A percentile compares a stretch with the other conserved stretches of the same genome.
These are phyloP conservation scores for Posidonia oceanica DNA, from an alignment of 116 monocot genomes.

Conservation along the genomic window DNA sequence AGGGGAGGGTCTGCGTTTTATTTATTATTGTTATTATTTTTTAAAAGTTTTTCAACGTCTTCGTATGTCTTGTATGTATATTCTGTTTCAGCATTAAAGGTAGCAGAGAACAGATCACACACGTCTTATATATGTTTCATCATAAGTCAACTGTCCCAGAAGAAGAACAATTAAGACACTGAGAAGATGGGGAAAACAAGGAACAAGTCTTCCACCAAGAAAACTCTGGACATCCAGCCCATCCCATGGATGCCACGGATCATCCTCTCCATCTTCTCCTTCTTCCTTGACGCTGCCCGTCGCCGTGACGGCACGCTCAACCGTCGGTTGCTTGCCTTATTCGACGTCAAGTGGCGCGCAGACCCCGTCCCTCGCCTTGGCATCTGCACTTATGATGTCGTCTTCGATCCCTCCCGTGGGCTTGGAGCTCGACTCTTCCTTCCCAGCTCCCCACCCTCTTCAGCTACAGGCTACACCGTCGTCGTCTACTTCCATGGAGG, in stretches of 20 bases:
- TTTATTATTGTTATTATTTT: no score
- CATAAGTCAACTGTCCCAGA: no score
- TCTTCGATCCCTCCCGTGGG: background rate
- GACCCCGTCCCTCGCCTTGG: slow-evolving; percentile 3
- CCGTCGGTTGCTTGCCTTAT: background rate
- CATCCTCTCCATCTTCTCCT: background rate
- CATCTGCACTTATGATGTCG: background rate
- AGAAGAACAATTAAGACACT: no score
- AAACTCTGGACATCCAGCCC: background rate
- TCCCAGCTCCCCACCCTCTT: no score
- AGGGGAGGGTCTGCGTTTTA: no score
- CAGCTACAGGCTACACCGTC: slow-evolving; percentile 11
- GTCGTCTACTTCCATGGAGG: slow-evolving; percentile 77
- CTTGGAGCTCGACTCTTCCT: background rate
- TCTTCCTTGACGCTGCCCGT: slow-evolving; percentile 1
- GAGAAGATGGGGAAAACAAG: no score
- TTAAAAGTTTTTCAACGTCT: no score
- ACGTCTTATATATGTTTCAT: no score
- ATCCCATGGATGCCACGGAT: background rate
- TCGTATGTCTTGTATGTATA: no score
- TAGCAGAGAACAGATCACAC: no score
- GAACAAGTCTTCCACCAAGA: no score
- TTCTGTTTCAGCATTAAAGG: no score
- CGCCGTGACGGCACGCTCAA: slow-evolving; percentile 7
- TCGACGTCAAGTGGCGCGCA: slow-evolving; percentile 2